Percentiles rank a stretch among this genome's conserved stretches.
phyloP scores from a whole-genome alignment of 2,329 filamentous ascomycete species.

The Clarireedia paspali region DNA sequence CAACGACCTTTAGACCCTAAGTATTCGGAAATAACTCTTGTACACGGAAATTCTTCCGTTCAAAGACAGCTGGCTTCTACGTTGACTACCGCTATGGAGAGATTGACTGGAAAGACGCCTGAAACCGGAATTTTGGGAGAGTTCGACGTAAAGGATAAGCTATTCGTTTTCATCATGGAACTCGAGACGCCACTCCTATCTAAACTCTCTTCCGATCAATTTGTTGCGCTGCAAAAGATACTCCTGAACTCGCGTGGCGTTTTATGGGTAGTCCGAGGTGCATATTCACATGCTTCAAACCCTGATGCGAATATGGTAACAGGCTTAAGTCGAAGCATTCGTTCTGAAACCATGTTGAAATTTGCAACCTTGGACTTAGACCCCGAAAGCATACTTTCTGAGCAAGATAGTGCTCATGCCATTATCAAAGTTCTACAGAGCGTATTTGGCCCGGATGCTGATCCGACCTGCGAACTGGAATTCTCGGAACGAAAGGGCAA shows the following conservation, averaged over 20 bases:
- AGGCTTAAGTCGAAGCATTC: slow-evolving; percentile 6
- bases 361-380: slow-evolving; percentile 8
- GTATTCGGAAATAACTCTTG: not conserved
- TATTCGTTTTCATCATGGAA: slow-evolving; percentile 43
- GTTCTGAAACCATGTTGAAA: slow-evolving; percentile 6
- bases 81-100: not conserved
- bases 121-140: slow-evolving; percentile 19
- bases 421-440: not conserved
- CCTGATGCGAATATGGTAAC: slow-evolving; percentile 23
- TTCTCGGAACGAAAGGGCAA: not conserved
- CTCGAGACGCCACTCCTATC: slow-evolving; percentile 32
- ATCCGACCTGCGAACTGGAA: not conserved
- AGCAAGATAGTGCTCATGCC: not conserved
- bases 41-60: not conserved
- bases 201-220: slow-evolving; percentile 35
- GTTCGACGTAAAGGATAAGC: slow-evolving; percentile 22
- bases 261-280: slow-evolving; percentile 42
- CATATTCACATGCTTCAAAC: slow-evolving; percentile 29
- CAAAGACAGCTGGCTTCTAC: not conserved
- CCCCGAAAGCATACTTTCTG: not conserved
- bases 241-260: slow-evolving; percentile 33
- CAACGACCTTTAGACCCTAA: too few relatives aligned
- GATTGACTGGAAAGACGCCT: not conserved
- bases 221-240: slow-evolving; percentile 35
- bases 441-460: not conserved